A percentile compares a stretch with the other conserved stretches of the same genome.
Evolutionary conservation across 2,329 filamentous ascomycete species (phyloP).

Genomic region (Aspergillus ochraceoroseus): DNA sequence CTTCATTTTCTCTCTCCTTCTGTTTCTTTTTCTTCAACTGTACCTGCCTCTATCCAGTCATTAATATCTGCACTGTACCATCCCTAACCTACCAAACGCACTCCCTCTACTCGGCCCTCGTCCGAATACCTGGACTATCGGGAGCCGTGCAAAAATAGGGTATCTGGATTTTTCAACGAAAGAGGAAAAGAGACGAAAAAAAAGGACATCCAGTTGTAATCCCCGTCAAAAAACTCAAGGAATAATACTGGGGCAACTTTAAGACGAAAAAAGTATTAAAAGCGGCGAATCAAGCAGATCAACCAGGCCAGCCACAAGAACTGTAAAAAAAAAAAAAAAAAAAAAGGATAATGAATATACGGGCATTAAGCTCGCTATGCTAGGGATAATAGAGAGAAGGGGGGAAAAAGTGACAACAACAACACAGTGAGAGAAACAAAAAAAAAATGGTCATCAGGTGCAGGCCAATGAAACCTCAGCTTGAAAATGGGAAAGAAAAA

Average conservation of each 20-base stretch:
- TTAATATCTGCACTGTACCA: too few relatives aligned
- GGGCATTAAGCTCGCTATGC: conserved; percentile 38
- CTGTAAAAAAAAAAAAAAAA: conserved; percentile 7
- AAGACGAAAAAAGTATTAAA: conserved; percentile 4
- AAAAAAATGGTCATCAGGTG: conserved; percentile 19
- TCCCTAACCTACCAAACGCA: too few relatives aligned
- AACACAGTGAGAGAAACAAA: conserved; percentile 25
- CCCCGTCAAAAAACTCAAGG: too few relatives aligned
- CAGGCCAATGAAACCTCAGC: conserved; percentile 24
- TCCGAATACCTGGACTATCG: too few relatives aligned
- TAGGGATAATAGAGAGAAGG: conserved; percentile 25
- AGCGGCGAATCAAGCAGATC: conserved; percentile 6
- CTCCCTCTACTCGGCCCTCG: too few relatives aligned
- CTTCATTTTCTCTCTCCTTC: too few relatives aligned
- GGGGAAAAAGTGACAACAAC: conserved; percentile 21
- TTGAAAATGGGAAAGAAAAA: conserved; percentile 31
- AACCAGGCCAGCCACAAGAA: conserved; percentile 7
- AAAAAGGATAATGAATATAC: conserved; percentile 20
- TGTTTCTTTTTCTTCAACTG: too few relatives aligned
- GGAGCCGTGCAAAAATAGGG: too few relatives aligned
- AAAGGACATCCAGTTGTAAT: too few relatives aligned
- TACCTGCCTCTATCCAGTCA: too few relatives aligned
- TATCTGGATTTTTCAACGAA: too few relatives aligned
- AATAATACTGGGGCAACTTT: background rate
- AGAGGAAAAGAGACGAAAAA: too few relatives aligned